Evolutionary conservation across 2,329 filamentous ascomycete genomes (phyloP).

Genomic region (Alternaria longipes): DNA sequence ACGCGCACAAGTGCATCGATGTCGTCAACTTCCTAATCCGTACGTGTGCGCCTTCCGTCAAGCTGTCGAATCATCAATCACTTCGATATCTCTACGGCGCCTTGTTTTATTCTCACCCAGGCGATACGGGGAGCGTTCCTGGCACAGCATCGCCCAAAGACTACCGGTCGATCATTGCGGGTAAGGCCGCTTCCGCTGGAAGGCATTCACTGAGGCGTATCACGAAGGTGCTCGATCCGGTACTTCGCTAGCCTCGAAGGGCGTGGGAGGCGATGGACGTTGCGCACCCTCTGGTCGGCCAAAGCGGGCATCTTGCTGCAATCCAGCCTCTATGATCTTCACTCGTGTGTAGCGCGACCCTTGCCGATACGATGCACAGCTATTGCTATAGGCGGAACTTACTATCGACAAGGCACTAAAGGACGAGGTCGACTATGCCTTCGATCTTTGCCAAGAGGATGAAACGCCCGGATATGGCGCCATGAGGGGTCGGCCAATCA

Average conservation of each 20-base stretch:
- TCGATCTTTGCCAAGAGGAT: neutral
- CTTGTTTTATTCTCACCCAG: neutral
- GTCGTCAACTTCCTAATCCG: neutral
- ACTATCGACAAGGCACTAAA: neutral
- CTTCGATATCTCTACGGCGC: neutral
- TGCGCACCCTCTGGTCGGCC: neutral
- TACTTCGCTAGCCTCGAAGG: neutral
- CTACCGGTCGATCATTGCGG: neutral
- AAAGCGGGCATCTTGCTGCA: neutral
- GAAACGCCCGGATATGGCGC: neutral
- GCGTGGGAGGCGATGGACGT: neutral
- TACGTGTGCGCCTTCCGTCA: neutral
- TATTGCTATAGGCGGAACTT: neutral
- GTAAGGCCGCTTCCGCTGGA: neutral
- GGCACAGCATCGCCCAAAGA: neutral
- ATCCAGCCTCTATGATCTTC: neutral
- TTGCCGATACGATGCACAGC: neutral
- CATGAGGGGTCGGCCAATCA: conserved; percentile 14
- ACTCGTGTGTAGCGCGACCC: neutral
- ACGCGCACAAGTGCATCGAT: neutral
- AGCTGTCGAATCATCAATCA: neutral
- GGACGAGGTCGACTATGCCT: neutral
- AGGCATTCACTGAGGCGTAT: neutral
- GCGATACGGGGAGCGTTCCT: neutral
- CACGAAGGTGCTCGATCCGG: neutral